Base-by-base conservation (phyloP, 2,329 filamentous ascomycete genomes). In the Penicillium sp. region DNA sequence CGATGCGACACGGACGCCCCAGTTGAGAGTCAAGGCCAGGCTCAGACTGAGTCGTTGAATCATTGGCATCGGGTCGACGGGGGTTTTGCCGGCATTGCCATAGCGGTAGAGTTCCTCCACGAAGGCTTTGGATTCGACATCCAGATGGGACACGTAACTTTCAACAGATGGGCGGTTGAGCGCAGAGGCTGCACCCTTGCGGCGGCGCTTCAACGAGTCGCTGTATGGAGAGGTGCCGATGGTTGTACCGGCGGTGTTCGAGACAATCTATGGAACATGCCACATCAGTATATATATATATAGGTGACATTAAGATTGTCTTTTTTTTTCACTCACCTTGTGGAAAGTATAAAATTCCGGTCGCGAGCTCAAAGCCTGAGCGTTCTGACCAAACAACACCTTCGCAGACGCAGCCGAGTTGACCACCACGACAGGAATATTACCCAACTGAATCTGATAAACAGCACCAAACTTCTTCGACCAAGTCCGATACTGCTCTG, bases 171-270 rank as follows among this genome's bases (percentile, higher is more conserved):
- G 87, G 53, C 87, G 85, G 72, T 90, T 90, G 19, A 90, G 78
- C 1, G 88, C 88, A 3, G 86, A 85, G 0, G 87, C 88, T 1
- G 87, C 88, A 17, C 86, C 88, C 73, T 90, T 90, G 60, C 87
- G 81, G 37, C 87, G 80, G 5, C 86, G 80, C 72, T 89, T 90
- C 30, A 89, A 75, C 0, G 84, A 87, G 3, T 90, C 87, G 58
- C 84, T 87, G 70, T 88, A 90, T 0, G 88, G 88, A 0, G 86
- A 88, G 0, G 88, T 90, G 0, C 88, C 88, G 59, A 90, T 89
- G 0, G 88, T 90, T 0, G 87, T 89, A 6, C 88, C 87, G 0
- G 87, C 84, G 0, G 88, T 89, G 47, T 88, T 86, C 2, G 86
- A 88, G 1, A 89, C 79, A 2, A 89, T 84, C 84, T 87, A 51